Base-by-base conservation (phyloP, 441 rosid species). In the Bruguiera hainesii region DNA sequence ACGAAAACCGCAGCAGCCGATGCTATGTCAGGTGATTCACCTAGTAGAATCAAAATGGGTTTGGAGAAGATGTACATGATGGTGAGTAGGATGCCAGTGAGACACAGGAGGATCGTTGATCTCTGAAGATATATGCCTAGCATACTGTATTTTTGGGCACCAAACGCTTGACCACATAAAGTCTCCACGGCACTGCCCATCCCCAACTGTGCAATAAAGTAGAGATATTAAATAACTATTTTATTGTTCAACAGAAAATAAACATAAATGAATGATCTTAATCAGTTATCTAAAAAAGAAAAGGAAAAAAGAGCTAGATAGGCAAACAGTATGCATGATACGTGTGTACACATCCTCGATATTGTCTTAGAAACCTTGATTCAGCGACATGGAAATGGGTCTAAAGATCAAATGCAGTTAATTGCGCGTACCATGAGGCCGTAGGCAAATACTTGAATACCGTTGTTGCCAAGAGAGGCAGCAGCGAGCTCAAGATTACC, bases 181-280 rank as follows among this genome's bases (percentile, higher is more conserved):
- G 95, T 89, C 50, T 87, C 92, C 4, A 89, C 95, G 0, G 95
- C 95, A 56, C 95, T 89, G 55, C 95, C 95, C 95, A 89, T 85
- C 3, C 95, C 95, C 13, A 86, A 71, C 91, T 86, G 77, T 25
- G 10, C 57, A 53, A 21, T 7, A 37, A 37, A 0, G 26, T 11
- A 21, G 13, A 21, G 57, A 53, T 37, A 37, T 11, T 37, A 9
- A 9, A 10, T 37, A 37, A 11, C 46, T 2, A 37, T 11, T 11
- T 2, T 37, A 37, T 37, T 10, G 13, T 37, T 37, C 4, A 10
- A 37, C 46, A 37, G 46, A 37, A 37, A 37, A 37, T 37, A 10
- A 37, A 37, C 46, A 37, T 9, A 37, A 37, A 37, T 10, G 46
- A 9, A 37, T 10, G 15, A 37, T 37, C 46, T 37, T 37, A 9